Percentiles rank a stretch among this genome's conserved stretches.
Evolutionary conservation across 257 asterid genomes (phyloP).

Genomic region (Linderniella brevidens): DNA sequence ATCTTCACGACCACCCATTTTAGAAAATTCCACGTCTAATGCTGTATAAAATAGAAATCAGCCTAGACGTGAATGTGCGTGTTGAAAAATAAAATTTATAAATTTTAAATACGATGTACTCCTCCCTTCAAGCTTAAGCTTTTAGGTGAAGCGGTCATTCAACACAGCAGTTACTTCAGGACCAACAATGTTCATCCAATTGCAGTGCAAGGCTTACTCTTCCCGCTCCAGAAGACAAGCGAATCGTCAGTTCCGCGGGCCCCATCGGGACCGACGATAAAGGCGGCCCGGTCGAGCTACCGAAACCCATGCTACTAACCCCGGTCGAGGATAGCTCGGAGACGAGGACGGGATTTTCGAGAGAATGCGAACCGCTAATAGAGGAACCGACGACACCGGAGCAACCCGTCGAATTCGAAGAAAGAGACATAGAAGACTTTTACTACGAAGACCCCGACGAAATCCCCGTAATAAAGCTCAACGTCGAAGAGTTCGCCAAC

Average conservation of each 20-base stretch:
- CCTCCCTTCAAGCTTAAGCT: no score
- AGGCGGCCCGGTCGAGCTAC: conserved; percentile 12
- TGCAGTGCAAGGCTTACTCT: conserved; percentile 94
- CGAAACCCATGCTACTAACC: conserved; percentile 32
- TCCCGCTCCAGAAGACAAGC: conserved; percentile 63
- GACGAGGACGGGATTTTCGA: conserved; percentile 14
- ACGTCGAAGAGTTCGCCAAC: conserved; percentile 45
- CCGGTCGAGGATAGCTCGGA: conserved; percentile 22
- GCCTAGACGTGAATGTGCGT: background rate
- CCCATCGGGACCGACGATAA: conserved; percentile 14
- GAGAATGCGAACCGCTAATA: conserved; percentile 47
- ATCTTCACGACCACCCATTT: no score
- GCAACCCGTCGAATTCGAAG: conserved; percentile 27
- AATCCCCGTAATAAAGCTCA: conserved; percentile 70
- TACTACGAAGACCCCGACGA: conserved; percentile 75
- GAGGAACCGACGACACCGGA: conserved; percentile 88
- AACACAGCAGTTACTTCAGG: no score
- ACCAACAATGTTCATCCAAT: background rate
- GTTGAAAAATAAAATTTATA: no score
- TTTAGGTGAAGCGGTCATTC: no score
- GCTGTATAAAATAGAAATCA: background rate
- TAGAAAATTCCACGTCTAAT: no score
- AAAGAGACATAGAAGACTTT: conserved; percentile 79
- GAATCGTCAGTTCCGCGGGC: conserved; percentile 16
- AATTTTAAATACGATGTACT: no score